Evolutionary conservation across 495 filamentous ascomycete genomes (phyloP), one percentile per base, ranked within the genome.

Genomic region (Xylaria longipes): DNA sequence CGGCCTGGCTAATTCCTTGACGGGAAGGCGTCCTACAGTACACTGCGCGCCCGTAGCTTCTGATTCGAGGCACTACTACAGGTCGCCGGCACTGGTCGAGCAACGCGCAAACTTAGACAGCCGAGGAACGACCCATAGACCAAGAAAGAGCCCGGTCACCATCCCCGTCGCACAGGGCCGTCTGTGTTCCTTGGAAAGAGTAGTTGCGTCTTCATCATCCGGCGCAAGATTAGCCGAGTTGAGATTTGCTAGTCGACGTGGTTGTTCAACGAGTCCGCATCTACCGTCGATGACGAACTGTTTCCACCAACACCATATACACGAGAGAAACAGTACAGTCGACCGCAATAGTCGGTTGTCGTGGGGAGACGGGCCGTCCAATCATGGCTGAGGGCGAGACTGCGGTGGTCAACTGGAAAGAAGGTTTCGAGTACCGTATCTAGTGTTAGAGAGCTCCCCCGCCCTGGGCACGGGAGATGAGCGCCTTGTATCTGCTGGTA

Each of bases 21-120:
- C 62, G 35, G 41, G 39, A 39, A 48, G 29, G 61, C 50, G 50
- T 70, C 68, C 25, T 43, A 71, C 52, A 20, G 25, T 43, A 71
- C 52, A 20, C 52, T 14, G 41, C 52, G 15, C 52, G 39, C 15
- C 33, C 20, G 14, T 43, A n/a, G 17, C 41, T 62, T 66, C 52
- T 41, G 45, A 57, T 66, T 66, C 62, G 62, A 66, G 50, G 62
- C 45, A 31, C 37, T 37, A 62, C 22, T 37, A 62, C 22, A 71
- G 22, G 60, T 17, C 20, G 45, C 14, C 46, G 50, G 52, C 5
- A 20, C 50, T 39, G 29, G 62, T 54, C 50, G 39, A 58, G 48
- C 33, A 39, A 20, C 52, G 17, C 17, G 50, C 52, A 29, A 71
- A 64, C 25, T 50, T 37, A 5, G 1, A 56, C 29, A 37, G 50